Evolutionary conservation across 2,329 filamentous ascomycete species (phyloP), one percentile per base, ranked within the genome.

Genomic region (Plectosphaerella sp.): DNA sequence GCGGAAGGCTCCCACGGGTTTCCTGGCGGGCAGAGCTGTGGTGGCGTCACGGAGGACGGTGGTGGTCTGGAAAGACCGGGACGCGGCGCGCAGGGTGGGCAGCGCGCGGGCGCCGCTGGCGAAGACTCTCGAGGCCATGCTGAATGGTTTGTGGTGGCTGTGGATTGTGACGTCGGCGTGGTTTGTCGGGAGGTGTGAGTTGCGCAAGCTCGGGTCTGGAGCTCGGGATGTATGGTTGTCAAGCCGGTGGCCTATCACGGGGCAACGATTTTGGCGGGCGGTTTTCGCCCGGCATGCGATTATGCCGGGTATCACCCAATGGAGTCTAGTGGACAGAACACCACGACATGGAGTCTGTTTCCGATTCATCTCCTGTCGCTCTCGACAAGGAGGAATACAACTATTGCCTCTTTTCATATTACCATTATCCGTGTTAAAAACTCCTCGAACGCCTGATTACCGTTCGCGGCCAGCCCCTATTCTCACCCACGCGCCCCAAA

Each of bases 1-100:
- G 47, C 81, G 78, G 66, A 84, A 82, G 54, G 81, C 81, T 59
- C 81, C 81, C 54, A 84, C 71, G 45, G 81, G 81, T 68, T 77
- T 81, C 62, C 78, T 74, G 50, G 76, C 73, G n/a, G 79, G 79
- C 54, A 84, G 70, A 36, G 78, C 65, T 41, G 72, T 65, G 47
- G 71, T 72, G 55, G 68, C 75, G 62, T 72, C 70, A 62, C 71
- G 73, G 55, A 66, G 63, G 51, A 67, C 66, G 18, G 72, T 58
- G 37, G 79, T 79, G 47, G 76, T 78, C 72, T 76, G 74, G 67
- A 84, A 83, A 64, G 61, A 64, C 53, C 74, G 73, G 28, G 28
- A 33, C 49, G 63, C 52, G 46, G 57, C 57, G 53, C 54, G 43
- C 54, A 59, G 55, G 42, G 54, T 20, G 62, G 62, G 67, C 59